Evolutionary conservation across 2,329 filamentous ascomycete genomes (phyloP).

Genomic region (Westerdykella ornata): DNA sequence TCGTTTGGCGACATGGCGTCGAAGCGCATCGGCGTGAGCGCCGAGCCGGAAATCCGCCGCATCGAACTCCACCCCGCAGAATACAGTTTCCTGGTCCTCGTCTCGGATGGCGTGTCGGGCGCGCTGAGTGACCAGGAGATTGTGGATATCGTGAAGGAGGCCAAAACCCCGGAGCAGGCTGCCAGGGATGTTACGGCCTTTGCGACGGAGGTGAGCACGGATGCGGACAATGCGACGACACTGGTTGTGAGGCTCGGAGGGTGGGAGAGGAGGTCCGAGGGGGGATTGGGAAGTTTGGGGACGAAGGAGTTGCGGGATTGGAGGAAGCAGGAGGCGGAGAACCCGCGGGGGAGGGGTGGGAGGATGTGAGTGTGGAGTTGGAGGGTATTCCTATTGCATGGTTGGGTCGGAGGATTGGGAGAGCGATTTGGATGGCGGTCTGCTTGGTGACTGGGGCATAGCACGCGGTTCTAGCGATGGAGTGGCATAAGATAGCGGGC

Average conservation of each 20-base stretch:
- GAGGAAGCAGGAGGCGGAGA: conserved; percentile 69
- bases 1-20: conserved; percentile 87
- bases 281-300: conserved; percentile 78
- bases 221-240: conserved; percentile 59
- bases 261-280: conserved; percentile 67
- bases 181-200: conserved; percentile 74
- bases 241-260: conserved; percentile 57
- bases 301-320: conserved; percentile 89
- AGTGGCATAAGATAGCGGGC: not conserved
- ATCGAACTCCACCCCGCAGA: conserved; percentile 75
- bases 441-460: no score
- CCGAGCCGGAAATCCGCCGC: conserved; percentile 81
- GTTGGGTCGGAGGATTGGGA: not conserved
- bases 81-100: conserved; percentile 81
- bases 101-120: conserved; percentile 83
- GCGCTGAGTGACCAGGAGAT: conserved; percentile 88
- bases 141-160: conserved; percentile 91
- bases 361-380: conserved; percentile 42
- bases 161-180: conserved; percentile 80
- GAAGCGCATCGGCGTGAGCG: conserved; percentile 89
- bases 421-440: not conserved
- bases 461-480: no score
- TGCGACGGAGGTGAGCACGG: conserved; percentile 70
- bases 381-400: not conserved
- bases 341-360: conserved; percentile 52